These are phyloP conservation scores for Phytopythium sindhum DNA, from an alignment of 352 stramenopile species.

Conservation along the genomic window DNA sequence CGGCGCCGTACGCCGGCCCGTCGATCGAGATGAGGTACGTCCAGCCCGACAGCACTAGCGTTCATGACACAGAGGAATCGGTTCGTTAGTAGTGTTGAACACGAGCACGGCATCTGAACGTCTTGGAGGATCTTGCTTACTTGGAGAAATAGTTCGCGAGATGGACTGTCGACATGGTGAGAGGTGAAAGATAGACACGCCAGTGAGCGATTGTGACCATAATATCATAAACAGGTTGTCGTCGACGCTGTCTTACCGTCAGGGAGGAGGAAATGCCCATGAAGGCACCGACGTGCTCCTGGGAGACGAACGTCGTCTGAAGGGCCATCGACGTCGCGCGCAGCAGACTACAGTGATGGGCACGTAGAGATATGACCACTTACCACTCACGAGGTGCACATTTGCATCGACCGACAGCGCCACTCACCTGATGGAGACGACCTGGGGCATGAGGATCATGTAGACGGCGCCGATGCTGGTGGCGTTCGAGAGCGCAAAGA, in stretches of 20 bases:
- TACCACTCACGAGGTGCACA: neutral
- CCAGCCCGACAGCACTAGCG: conserved; percentile 72
- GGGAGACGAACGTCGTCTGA: conserved; percentile 66
- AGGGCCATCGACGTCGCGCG: conserved; percentile 76
- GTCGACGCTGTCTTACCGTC: conserved; percentile 33
- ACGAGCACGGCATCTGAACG: neutral
- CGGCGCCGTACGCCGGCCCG: conserved; percentile 63
- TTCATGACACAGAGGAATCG: neutral
- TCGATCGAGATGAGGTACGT: conserved; percentile 71
- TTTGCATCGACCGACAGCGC: neutral
- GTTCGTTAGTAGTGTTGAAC: neutral
- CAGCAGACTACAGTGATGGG: conserved; percentile 39
- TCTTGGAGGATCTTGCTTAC: conserved; percentile 32
- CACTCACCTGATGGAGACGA: conserved; percentile 59
- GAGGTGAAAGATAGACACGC: neutral
- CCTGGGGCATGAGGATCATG: conserved; percentile 56
- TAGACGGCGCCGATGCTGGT: conserved; percentile 50
- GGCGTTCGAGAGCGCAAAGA: conserved; percentile 58
- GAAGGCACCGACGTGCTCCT: conserved; percentile 68
- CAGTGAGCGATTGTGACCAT: neutral
- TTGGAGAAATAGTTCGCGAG: conserved; percentile 69
- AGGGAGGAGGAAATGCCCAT: conserved; percentile 80
- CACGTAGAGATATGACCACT: neutral
- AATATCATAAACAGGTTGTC: neutral
- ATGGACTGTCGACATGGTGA: conserved; percentile 40